These are phyloP conservation scores for Nigrospora sphaerica DNA, from an alignment of 2,329 filamentous ascomycete species.

Conservation along the genomic window DNA sequence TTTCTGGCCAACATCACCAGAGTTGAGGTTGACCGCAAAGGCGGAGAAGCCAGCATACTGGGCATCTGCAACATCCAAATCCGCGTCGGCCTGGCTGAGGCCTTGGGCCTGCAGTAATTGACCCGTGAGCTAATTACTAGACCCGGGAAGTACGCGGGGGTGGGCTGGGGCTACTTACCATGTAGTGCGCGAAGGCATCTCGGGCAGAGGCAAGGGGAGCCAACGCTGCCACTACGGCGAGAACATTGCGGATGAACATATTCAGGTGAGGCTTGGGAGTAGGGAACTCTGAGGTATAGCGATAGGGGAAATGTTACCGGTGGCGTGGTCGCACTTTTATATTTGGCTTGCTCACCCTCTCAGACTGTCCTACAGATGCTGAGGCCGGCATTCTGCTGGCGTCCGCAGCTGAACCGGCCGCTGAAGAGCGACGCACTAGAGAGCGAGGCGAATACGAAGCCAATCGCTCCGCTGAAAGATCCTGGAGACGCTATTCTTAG, in stretches of 20 bases:
- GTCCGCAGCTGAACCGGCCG: no score
- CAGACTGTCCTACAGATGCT: not conserved
- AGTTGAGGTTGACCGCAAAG: not conserved
- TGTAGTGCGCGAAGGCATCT: constrained; percentile 1
- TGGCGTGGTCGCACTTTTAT: not conserved
- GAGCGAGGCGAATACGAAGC: not conserved
- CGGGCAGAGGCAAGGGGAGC: not conserved
- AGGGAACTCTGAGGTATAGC: not conserved
- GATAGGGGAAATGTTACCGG: not conserved
- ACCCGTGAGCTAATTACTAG: not conserved
- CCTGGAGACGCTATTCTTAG: not conserved
- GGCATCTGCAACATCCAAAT: not conserved
- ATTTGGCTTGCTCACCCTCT: not conserved
- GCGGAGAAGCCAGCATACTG: not conserved
- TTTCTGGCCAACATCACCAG: not conserved
- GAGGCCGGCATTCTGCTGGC: not conserved
- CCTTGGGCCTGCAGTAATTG: not conserved
- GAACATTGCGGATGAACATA: not conserved
- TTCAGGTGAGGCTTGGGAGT: not conserved
- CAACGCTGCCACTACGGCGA: not conserved
- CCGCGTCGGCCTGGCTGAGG: not conserved
- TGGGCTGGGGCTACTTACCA: not conserved
- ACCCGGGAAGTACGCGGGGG: not conserved
- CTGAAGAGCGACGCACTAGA: not conserved
- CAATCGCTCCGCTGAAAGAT: not conserved